Conservation (phyloP, 495 filamentous ascomycete genomes). For the Articulospora tetracladia region DNA sequence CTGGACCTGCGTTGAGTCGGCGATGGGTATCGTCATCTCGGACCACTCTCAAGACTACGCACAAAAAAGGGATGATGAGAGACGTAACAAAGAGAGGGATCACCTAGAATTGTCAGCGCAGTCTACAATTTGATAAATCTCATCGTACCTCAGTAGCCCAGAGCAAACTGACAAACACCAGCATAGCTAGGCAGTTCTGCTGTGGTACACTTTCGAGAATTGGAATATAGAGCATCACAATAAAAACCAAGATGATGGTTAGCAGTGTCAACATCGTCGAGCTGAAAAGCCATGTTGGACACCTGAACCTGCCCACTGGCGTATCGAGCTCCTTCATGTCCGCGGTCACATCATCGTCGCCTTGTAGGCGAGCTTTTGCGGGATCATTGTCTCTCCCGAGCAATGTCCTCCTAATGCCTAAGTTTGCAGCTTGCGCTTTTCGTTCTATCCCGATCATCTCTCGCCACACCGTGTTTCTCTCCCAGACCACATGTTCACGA, state of each 20-base stretch:
- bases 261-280: conserved; percentile 76
- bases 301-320: conserved; percentile 71
- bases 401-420: conserved; percentile 75
- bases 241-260: conserved; percentile 66
- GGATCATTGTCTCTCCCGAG: conserved; percentile 72
- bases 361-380: conserved; percentile 68
- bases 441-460: conserved; percentile 98
- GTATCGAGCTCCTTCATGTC: conserved; percentile 68
- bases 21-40: conserved; percentile 65
- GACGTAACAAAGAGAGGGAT: conserved; percentile 98
- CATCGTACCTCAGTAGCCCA: conserved; percentile 89
- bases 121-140: background rate
- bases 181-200: conserved; percentile 91
- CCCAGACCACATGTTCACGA: conserved; percentile 97
- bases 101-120: conserved; percentile 47
- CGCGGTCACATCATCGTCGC: conserved; percentile 63
- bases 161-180: conserved; percentile 88
- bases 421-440: conserved; percentile 90
- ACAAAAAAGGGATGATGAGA: conserved; percentile 88
- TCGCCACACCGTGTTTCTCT: conserved; percentile 97
- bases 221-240: conserved; percentile 63
- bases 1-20: conserved; percentile 68
- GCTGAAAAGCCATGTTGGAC: conserved; percentile 80
- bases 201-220: conserved; percentile 84
- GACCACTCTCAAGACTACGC: conserved; percentile 81